Conservation (phyloP, 2,329 filamentous ascomycete genomes). For the Raffaelea arxii region DNA sequence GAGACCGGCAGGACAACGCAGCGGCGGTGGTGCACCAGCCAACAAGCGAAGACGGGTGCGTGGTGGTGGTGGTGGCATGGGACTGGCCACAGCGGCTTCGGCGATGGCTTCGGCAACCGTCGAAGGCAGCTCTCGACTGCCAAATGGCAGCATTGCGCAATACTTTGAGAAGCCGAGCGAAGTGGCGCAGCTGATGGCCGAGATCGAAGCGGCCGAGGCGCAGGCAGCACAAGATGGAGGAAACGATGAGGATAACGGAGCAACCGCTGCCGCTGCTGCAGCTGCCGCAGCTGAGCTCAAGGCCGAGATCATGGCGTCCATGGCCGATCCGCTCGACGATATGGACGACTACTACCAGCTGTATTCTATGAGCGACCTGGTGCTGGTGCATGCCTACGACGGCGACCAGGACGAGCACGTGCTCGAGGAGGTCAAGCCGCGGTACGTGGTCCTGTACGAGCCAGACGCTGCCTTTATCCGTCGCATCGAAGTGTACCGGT, state of each 20-base stretch:
- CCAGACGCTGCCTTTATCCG: constrained; percentile 91
- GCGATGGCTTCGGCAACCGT: constrained; percentile 3
- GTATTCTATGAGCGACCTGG: constrained; percentile 81
- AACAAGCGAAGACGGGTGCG: constrained; percentile 82
- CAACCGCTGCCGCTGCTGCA: constrained; percentile 1
- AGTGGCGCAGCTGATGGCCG: constrained; percentile 71
- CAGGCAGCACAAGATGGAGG: constrained; percentile 38
- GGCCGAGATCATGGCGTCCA: constrained; percentile 50
- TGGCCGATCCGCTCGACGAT: constrained; percentile 69
- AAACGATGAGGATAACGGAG: constrained; percentile 42
- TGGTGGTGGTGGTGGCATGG: constrained; percentile 58
- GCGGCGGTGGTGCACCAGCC: constrained; percentile 57
- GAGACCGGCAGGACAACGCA: constrained; percentile 30
- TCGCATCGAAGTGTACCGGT: constrained; percentile 89
- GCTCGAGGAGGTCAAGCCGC: constrained; percentile 86
- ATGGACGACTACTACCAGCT: constrained; percentile 90
- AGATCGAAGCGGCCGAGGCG: constrained; percentile 72
- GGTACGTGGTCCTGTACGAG: constrained; percentile 98
- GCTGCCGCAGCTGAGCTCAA: constrained; percentile 44
- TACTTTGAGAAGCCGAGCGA: constrained; percentile 77
- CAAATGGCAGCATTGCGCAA: constrained; percentile 64
- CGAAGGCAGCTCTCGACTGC: constrained; percentile 22
- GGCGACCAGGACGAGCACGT: constrained; percentile 93
- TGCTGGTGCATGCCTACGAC: constrained; percentile 88
- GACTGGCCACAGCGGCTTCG: constrained; percentile 27